phyloP scores from a whole-genome alignment of 1,139 yeast species.

The Maudiozyma humilis region DNA sequence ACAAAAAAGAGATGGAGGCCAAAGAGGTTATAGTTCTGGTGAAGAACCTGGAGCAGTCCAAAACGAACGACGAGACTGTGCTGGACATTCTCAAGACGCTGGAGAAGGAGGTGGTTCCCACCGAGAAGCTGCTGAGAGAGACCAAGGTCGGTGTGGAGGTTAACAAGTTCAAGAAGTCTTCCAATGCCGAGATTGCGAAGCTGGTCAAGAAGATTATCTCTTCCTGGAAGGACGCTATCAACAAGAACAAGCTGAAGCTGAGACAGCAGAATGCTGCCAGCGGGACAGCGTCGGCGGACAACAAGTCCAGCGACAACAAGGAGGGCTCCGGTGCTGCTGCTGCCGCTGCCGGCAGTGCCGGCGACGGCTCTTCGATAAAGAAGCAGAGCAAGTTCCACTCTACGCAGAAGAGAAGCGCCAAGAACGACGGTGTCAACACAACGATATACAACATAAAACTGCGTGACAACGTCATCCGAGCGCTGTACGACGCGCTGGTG shows the following conservation, averaged over 20 bases:
- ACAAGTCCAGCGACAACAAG: background rate
- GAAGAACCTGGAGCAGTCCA: constrained; percentile 63
- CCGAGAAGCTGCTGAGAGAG: constrained; percentile 76
- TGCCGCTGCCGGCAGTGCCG: background rate
- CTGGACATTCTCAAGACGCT: constrained; percentile 59
- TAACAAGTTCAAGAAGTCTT: constrained; percentile 70
- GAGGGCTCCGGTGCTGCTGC: background rate
- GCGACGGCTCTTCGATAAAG: constrained; percentile 13
- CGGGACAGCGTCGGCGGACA: background rate
- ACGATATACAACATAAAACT: constrained; percentile 63
- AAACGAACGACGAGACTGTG: constrained; percentile 52
- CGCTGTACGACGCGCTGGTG: constrained; percentile 82
- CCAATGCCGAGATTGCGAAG: constrained; percentile 55
- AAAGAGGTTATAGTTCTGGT: constrained; percentile 68
- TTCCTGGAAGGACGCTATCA: constrained; percentile 86
- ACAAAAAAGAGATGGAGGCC: constrained; percentile 45
- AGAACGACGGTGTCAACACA: constrained; percentile 70
- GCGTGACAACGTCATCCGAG: constrained; percentile 76
- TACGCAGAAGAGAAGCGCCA: constrained; percentile 60
- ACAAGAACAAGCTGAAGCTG: constrained; percentile 50
- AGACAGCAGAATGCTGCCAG: constrained; percentile 14
- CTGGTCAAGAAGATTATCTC: constrained; percentile 77
- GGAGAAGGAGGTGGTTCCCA: constrained; percentile 66
- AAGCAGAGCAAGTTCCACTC: constrained; percentile 34
- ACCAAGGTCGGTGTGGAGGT: constrained; percentile 98